Conservation (phyloP, 805 yeast genomes). For the Pichia scutulata region DNA sequence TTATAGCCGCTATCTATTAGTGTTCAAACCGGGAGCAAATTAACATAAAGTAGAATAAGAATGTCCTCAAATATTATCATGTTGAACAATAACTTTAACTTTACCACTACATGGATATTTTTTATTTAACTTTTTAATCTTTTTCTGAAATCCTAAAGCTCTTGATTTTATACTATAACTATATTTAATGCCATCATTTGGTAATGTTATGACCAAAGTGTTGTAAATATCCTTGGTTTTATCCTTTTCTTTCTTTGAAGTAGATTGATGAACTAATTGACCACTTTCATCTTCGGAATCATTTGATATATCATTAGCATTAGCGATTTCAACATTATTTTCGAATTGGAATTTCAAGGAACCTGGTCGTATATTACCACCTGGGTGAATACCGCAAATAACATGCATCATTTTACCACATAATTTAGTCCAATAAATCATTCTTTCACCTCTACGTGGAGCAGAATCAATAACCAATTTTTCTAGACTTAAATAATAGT, state of each 20-base stretch:
- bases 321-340: slow-evolving; percentile 8
- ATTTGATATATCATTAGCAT: neutral
- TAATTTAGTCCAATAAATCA: slow-evolving; percentile 67
- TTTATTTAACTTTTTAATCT: slow-evolving; percentile 47
- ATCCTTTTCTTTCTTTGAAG: neutral
- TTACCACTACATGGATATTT: slow-evolving; percentile 38
- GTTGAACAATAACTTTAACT: slow-evolving; percentile 45
- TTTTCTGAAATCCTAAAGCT: slow-evolving; percentile 52
- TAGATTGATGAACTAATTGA: neutral
- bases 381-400: slow-evolving; percentile 75
- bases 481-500: slow-evolving; percentile 39
- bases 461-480: slow-evolving; percentile 39
- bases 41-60: too few species aligned
- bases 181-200: slow-evolving; percentile 47
- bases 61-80: slow-evolving; percentile 23
- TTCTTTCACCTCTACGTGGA: slow-evolving; percentile 34
- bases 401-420: slow-evolving; percentile 70
- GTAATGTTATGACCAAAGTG: slow-evolving; percentile 30
- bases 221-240: slow-evolving; percentile 13
- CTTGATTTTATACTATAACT: slow-evolving; percentile 53
- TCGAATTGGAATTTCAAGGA: slow-evolving; percentile 40
- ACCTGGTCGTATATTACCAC: slow-evolving; percentile 64
- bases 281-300: slow-evolving; percentile 12
- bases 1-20: too few species aligned
- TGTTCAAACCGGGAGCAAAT: too few species aligned